Percentiles rank a stretch among this genome's conserved stretches.
Conservation (phyloP, 176 grass and related monocot genomes). For the Oryza rufipogon region DNA sequence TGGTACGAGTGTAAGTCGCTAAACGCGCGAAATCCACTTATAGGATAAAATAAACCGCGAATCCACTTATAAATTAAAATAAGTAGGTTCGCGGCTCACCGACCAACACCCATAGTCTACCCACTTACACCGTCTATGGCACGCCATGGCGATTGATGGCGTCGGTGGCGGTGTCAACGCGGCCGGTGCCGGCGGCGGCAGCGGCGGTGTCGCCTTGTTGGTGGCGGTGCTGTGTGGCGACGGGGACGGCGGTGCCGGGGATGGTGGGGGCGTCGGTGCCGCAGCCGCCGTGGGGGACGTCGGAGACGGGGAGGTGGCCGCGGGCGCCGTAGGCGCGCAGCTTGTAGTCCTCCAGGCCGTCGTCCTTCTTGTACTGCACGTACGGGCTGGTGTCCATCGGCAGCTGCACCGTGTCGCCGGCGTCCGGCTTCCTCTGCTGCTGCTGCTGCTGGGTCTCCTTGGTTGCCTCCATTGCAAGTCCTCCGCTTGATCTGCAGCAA, state of each 20-base stretch:
- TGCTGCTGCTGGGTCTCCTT: constrained; percentile 36
- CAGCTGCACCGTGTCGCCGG: constrained; percentile 43
- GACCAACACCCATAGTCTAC: too few species aligned
- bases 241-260: constrained; percentile 50
- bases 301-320: constrained; percentile 64
- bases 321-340: constrained; percentile 67
- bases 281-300: constrained; percentile 46
- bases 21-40: too few species aligned
- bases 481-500: too few species aligned
- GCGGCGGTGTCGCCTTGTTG: too few species aligned
- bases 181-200: too few species aligned
- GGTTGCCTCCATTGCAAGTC: constrained; percentile 40
- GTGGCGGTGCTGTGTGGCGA: too few species aligned
- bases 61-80: too few species aligned
- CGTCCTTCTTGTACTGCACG: constrained; percentile 52
- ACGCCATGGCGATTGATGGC: constrained; percentile 48
- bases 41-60: too few species aligned
- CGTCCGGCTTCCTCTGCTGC: constrained; percentile 4
- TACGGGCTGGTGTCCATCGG: constrained; percentile 85
- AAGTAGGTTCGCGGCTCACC: too few species aligned
- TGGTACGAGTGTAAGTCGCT: too few species aligned
- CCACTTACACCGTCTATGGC: constrained; percentile 26
- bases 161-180: not conserved
- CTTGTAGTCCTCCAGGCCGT: constrained; percentile 78
- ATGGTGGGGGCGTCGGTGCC: constrained; percentile 67